Conservation (phyloP, 2,329 filamentous ascomycete genomes). For the Colletotrichum truncatum region DNA sequence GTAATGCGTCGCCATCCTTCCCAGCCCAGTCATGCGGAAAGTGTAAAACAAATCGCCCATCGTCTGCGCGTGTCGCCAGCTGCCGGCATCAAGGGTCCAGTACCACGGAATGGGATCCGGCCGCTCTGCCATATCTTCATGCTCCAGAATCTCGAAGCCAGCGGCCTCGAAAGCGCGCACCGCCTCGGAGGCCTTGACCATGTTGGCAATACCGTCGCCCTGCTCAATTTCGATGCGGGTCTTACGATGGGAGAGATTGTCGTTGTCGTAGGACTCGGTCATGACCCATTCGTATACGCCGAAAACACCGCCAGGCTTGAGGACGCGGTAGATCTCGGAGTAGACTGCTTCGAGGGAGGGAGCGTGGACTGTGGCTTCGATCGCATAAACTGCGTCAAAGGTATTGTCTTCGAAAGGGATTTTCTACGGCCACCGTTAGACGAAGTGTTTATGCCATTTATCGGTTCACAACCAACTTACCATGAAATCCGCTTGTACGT, state of each 20-base stretch:
- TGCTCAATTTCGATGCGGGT: slow-evolving; percentile 95
- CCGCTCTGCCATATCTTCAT: slow-evolving; percentile 87
- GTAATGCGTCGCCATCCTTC: slow-evolving; percentile 74
- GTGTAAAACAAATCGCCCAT: slow-evolving; percentile 80
- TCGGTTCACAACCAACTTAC: slow-evolving; percentile 41
- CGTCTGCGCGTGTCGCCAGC: slow-evolving; percentile 80
- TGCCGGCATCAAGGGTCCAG: slow-evolving; percentile 80
- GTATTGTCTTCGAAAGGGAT: slow-evolving; percentile 81
- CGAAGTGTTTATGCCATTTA: background rate
- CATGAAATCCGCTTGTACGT: slow-evolving; percentile 98
- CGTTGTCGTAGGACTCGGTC: slow-evolving; percentile 94
- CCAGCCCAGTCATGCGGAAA: slow-evolving; percentile 84
- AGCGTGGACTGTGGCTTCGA: slow-evolving; percentile 96
- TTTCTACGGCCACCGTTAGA: background rate
- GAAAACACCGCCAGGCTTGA: slow-evolving; percentile 95
- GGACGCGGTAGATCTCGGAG: slow-evolving; percentile 90
- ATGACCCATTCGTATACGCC: slow-evolving; percentile 99
- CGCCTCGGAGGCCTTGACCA: slow-evolving; percentile 88
- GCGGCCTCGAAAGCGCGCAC: slow-evolving; percentile 85
- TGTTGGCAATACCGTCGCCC: slow-evolving; percentile 96
- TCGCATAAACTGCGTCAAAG: slow-evolving; percentile 96
- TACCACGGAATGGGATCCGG: slow-evolving; percentile 86
- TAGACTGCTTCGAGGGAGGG: slow-evolving; percentile 92
- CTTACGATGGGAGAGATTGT: slow-evolving; percentile 84
- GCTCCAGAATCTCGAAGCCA: slow-evolving; percentile 83